Evolutionary conservation across 306 rosid species (phyloP), one percentile per base, ranked within the genome.

Genomic region (Fragaria vesca): DNA sequence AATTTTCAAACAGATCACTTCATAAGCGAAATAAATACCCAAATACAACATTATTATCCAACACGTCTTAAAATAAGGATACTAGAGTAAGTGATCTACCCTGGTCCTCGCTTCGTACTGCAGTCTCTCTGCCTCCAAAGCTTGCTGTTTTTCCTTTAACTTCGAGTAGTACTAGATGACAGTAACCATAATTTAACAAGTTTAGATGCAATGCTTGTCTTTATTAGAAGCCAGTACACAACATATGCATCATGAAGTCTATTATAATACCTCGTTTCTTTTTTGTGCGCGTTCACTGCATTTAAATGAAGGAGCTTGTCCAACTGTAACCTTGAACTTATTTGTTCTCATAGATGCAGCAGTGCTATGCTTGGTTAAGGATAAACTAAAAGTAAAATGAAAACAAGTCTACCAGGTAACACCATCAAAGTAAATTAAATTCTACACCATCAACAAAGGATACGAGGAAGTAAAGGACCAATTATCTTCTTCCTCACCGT

Each of bases 131-230:
- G 90, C 93, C 86, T 96, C 97, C 83, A 91, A 78, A 69, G 99
- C 99, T 81, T 87, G 88, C 28, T 96, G 87, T 82, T 91, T 96
- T 87, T 96, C 99, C 91, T 87, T 97, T 84, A 96, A 83, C 89
- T 93, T 96, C 28, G 55, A 66, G 83, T 93, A 96, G 80, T 73
- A 96, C 99, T 96, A 81, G 69, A 86, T 36, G 69, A 75, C 75
- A 72, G 80, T 70, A 83, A 84, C 67, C 76, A 77, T 58, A 76
- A 78, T 24, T n/a, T 10, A 12, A 36, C 42, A 32, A 67, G 24
- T 20, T 43, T 52, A 60, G 78, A 87, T 71, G 72, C 57, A 75
- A 50, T 36, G 46, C 12, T 46, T 62, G 61, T 58, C 69, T 16
- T 4, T 52, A 58, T 40, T 45, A 68, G 36, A 79, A 40, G 52